Evolutionary conservation across 225 moss, liverwort and hornwort species (phyloP).

Genomic region (Asterella californica): DNA sequence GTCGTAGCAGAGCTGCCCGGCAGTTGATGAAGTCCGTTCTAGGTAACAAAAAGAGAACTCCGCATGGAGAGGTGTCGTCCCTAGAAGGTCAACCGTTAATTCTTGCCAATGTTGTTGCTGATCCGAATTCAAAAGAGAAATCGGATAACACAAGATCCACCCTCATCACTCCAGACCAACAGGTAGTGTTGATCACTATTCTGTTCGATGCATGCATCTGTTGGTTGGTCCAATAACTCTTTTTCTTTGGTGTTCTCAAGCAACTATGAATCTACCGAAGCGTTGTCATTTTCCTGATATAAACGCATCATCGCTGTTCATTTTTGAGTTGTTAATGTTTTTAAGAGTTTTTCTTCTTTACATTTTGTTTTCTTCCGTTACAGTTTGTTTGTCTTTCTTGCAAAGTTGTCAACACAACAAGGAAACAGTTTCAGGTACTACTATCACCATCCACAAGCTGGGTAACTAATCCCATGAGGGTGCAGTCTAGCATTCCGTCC

Average conservation of each 20-base stretch:
- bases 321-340: neutral
- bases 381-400: too few species aligned
- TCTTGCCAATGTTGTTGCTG: neutral
- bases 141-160: neutral
- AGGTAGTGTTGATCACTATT: neutral
- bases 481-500: neutral
- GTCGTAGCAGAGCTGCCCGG: slow-evolving; percentile 17
- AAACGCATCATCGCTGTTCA: neutral
- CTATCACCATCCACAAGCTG: slow-evolving; percentile 2
- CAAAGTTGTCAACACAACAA: neutral
- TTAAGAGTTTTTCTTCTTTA: neutral
- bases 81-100: neutral
- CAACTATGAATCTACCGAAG: too few species aligned
- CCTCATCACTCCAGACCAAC: neutral
- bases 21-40: slow-evolving; percentile 9
- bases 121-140: slow-evolving; percentile 1
- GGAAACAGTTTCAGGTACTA: slow-evolving; percentile 2
- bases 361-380: too few species aligned
- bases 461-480: neutral
- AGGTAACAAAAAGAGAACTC: neutral
- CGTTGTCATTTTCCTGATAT: too few species aligned
- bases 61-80: neutral
- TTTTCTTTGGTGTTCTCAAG: too few species aligned
- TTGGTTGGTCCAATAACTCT: too few species aligned
- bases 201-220: too few species aligned